These are phyloP conservation scores for Neolentinus lepideus DNA, from an alignment of 1,284 basidiomycete genomes.

Conservation along the genomic window DNA sequence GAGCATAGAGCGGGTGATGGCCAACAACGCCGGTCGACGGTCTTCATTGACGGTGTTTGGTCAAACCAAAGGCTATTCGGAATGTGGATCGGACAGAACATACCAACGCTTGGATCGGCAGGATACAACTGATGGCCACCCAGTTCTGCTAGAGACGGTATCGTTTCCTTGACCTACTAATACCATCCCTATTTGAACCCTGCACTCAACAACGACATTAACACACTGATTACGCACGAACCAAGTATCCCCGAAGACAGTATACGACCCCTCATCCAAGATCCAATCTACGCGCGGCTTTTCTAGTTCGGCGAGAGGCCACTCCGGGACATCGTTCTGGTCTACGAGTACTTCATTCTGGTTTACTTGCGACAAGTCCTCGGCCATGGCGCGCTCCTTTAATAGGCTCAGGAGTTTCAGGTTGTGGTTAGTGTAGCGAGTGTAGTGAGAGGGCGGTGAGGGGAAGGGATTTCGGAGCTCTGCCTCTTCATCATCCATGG, in stretches of 20 bases:
- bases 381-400: slow-evolving; percentile 39
- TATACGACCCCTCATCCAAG: slow-evolving; percentile 59
- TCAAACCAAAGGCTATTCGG: neutral
- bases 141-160: slow-evolving; percentile 62
- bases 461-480: slow-evolving; percentile 78
- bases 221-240: slow-evolving; percentile 42
- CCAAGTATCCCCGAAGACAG: slow-evolving; percentile 76
- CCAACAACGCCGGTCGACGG: slow-evolving; percentile 60
- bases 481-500: slow-evolving; percentile 62
- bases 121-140: slow-evolving; percentile 73
- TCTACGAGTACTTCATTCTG: slow-evolving; percentile 58
- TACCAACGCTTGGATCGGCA: slow-evolving; percentile 56
- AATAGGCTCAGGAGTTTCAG: slow-evolving; percentile 55
- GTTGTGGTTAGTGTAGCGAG: slow-evolving; percentile 64
- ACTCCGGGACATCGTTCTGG: slow-evolving; percentile 64
- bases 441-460: slow-evolving; percentile 73
- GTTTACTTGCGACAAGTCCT: slow-evolving; percentile 31
- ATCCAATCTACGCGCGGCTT: slow-evolving; percentile 81
- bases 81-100: slow-evolving; percentile 13
- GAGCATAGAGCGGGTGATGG: slow-evolving; percentile 61
- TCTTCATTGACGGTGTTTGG: slow-evolving; percentile 31
- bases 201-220: neutral
- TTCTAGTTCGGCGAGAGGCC: slow-evolving; percentile 64
- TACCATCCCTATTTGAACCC: neutral
- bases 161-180: slow-evolving; percentile 63